Evolutionary conservation across 257 asterid species (phyloP).

Genomic region (Orobanche coerulescens): DNA sequence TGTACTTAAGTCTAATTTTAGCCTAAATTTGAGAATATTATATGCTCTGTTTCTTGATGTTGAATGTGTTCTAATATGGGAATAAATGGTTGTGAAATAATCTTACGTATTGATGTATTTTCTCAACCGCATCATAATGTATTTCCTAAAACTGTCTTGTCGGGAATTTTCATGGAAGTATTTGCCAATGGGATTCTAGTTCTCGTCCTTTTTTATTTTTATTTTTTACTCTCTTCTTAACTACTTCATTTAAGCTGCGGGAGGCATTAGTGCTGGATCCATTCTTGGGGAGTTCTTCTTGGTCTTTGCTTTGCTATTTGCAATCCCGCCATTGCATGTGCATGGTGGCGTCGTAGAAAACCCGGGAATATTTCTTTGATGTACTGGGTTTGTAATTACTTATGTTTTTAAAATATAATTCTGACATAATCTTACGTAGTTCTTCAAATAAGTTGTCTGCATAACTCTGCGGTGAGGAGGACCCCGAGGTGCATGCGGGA

Average conservation of each 20-base stretch:
- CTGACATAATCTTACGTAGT: background rate
- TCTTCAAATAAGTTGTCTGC: background rate
- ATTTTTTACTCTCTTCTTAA: background rate
- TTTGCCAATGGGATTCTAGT: background rate
- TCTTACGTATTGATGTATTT: background rate
- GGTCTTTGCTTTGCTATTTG: constrained; percentile 52
- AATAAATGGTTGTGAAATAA: background rate
- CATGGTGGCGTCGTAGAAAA: constrained; percentile 55
- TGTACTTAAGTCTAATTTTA: background rate
- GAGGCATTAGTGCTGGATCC: constrained; percentile 40
- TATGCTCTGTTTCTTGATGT: background rate
- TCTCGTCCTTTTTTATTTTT: background rate
- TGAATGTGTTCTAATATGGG: background rate
- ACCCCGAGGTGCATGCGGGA: constrained; percentile 48
- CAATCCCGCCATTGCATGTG: constrained; percentile 46
- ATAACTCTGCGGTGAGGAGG: constrained; percentile 39
- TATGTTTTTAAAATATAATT: background rate
- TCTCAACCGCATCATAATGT: background rate
- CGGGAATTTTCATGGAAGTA: background rate
- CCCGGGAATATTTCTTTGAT: constrained; percentile 50
- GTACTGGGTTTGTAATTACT: constrained; percentile 35
- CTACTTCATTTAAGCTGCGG: constrained; percentile 24
- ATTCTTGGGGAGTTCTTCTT: constrained; percentile 50
- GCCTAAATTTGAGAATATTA: background rate
- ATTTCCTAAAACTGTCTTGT: no score